Base-by-base conservation (phyloP, 257 asterid species). In the Datura wrightii region DNA sequence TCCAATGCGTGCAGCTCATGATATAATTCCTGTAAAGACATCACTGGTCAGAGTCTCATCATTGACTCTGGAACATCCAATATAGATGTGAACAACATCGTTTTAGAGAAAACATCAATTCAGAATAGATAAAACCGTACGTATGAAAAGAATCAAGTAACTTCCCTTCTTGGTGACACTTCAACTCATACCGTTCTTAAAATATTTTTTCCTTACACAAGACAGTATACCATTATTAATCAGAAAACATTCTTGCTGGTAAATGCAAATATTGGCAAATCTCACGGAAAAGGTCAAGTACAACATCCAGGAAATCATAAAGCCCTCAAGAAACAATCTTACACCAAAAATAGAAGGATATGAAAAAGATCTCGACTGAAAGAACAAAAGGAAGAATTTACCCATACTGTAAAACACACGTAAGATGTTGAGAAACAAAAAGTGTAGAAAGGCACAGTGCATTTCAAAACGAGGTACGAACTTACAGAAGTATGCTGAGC, bases 401-500 rank as follows among this genome's bases (percentile, higher is more conserved):
- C 58, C 60, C 11, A 11, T 50, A 24, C 34, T 6, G 18, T 19
- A 18, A n/a, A 63, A 54, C 56, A 54, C 56, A 48, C 4, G 24
- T 13, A 3, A 2, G 15, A 39, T 55, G 6, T 16, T 50, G 13
- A 42, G 48, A 10, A 58, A 37, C 8, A 39, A 15, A 16, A 18
- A 10, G 13, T 19, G 16, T 42, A 66, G 42, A 48, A 55, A 36
- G 52, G 31, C 41, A 39, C 24, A 34, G n/a, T 14, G 67, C 31
- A 76, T 6, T 41, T 34, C 36, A 54, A 80, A 70, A 70, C 15
- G 62, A 59, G 48, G 62, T 50, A 31, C 3, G 15, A 66, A 90
- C 99, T 95, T 90, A 97, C 99, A 46, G 98, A 97, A 83, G 99
- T 95, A 87, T 95, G 89, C 86, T 95, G 99, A 82, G 99, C 98